These are phyloP conservation scores for Colletotrichum cordylinicola DNA, from an alignment of 2,329 filamentous ascomycete genomes.

Conservation along the genomic window DNA sequence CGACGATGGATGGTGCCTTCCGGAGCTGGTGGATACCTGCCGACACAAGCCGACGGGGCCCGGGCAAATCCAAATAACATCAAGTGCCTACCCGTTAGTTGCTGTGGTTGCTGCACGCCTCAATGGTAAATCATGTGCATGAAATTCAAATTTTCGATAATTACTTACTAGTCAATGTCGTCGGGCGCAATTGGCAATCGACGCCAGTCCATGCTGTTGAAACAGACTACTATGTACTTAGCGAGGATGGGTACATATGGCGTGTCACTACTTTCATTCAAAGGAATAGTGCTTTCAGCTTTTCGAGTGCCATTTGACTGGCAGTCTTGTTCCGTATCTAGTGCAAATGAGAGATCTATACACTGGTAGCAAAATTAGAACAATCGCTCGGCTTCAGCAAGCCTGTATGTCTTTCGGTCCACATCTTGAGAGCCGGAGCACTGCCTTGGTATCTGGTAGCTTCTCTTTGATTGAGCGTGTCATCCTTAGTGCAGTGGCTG, in stretches of 20 bases:
- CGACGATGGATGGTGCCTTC: not conserved
- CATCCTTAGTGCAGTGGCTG: conserved; percentile 85
- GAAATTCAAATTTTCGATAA: not conserved
- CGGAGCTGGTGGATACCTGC: not conserved
- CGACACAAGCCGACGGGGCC: not conserved
- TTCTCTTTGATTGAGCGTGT: conserved; percentile 85
- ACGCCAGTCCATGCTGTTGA: not conserved
- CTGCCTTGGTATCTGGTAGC: not conserved
- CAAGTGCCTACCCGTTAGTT: no score
- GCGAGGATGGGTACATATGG: not conserved
- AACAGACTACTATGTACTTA: not conserved
- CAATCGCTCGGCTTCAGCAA: not conserved
- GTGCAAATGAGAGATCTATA: not conserved
- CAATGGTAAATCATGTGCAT: not conserved
- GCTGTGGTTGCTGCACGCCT: not conserved
- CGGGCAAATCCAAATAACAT: no score
- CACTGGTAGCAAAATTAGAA: not conserved
- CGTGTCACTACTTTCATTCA: not conserved
- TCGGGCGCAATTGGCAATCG: not conserved
- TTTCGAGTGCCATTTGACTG: not conserved
- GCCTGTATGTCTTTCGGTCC: not conserved
- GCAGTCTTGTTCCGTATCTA: no score
- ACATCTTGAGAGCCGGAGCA: not conserved
- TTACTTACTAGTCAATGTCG: not conserved
- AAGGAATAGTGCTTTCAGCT: not conserved